These are phyloP conservation scores for Fusarium scirpi DNA, from an alignment of 2,329 filamentous ascomycete genomes.

Conservation along the genomic window DNA sequence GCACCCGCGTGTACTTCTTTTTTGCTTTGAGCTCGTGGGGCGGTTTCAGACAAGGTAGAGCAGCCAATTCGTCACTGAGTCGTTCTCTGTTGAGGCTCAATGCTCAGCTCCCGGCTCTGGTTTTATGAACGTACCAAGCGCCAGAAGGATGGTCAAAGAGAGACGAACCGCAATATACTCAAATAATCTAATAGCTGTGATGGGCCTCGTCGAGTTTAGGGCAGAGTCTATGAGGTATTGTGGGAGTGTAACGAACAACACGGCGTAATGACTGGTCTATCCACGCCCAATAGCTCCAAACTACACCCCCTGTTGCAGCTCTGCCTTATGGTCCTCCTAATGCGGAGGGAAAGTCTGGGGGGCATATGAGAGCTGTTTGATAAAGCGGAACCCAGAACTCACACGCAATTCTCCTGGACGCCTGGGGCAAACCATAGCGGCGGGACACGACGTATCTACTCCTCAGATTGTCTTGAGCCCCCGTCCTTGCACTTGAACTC, in stretches of 20 bases:
- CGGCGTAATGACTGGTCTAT: constrained; percentile 29
- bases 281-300: constrained; percentile 35
- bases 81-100: constrained; percentile 22
- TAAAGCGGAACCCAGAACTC: constrained; percentile 41
- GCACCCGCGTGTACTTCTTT: constrained; percentile 43
- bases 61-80: constrained; percentile 30
- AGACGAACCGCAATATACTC: constrained; percentile 18
- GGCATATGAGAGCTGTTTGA: constrained; percentile 43
- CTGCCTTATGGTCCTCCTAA: constrained; percentile 35
- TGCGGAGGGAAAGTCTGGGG: constrained; percentile 39
- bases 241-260: constrained; percentile 45
- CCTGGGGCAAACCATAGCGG: constrained; percentile 38
- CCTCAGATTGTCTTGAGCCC: constrained; percentile 34
- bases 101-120: constrained; percentile 20
- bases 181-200: constrained; percentile 13
- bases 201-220: constrained; percentile 25
- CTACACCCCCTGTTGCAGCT: constrained; percentile 40
- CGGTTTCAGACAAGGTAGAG: constrained; percentile 32
- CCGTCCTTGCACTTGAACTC: constrained; percentile 28
- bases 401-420: constrained; percentile 26
- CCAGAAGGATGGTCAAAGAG: constrained; percentile 5
- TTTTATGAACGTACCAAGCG: not conserved
- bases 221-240: constrained; percentile 34
- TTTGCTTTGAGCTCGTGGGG: constrained; percentile 39
- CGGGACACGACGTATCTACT: constrained; percentile 40